Evolutionary conservation across 345 rosid genomes (phyloP).

Genomic region (Noccaea caerulescens): DNA sequence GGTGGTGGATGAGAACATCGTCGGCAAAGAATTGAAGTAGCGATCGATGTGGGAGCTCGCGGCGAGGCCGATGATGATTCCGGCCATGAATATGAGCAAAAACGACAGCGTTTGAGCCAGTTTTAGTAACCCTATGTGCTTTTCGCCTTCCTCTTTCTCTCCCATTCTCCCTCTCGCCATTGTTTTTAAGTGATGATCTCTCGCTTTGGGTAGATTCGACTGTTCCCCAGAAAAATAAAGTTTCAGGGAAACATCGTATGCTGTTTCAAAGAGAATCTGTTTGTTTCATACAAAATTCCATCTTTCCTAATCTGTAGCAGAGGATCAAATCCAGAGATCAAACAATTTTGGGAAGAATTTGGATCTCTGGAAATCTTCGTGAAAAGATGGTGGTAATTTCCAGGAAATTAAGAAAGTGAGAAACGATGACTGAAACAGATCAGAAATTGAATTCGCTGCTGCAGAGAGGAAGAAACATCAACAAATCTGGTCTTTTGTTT

Average conservation of each 20-base stretch:
- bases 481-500: slow-evolving; percentile 48
- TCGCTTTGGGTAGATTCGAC: neutral
- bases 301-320: neutral
- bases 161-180: slow-evolving; percentile 53
- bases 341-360: slow-evolving; percentile 5
- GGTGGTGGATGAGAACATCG: slow-evolving; percentile 44
- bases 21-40: slow-evolving; percentile 57
- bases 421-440: slow-evolving; percentile 34
- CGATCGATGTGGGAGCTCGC: slow-evolving; percentile 70
- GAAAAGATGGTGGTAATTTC: neutral
- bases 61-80: slow-evolving; percentile 73
- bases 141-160: slow-evolving; percentile 58
- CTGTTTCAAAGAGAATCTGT: slow-evolving; percentile 21
- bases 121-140: slow-evolving; percentile 63
- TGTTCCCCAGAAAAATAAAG: slow-evolving; percentile 22
- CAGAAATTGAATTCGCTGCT: slow-evolving; percentile 27
- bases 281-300: neutral
- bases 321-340: slow-evolving; percentile 29
- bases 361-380: slow-evolving; percentile 27
- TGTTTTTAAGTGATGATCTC: slow-evolving; percentile 12
- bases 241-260: slow-evolving; percentile 38
- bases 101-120: slow-evolving; percentile 73
- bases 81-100: slow-evolving; percentile 76
- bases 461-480: slow-evolving; percentile 36
- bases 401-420: slow-evolving; percentile 17